Evolutionary conservation across 305 asterid genomes (phyloP), one percentile per base, ranked within the genome.

Genomic region (Solanum chacoense): DNA sequence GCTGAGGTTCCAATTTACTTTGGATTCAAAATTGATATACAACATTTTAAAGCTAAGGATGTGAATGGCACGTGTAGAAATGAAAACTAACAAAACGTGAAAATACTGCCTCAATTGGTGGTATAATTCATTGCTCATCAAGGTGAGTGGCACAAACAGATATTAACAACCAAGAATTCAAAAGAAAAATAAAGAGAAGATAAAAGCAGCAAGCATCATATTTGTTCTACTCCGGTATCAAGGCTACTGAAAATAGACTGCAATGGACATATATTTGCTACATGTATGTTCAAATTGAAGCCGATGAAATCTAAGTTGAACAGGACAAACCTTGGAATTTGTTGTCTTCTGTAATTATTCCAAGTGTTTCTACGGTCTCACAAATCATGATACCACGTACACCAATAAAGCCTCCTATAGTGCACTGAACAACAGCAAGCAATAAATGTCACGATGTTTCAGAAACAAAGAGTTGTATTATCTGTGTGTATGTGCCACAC

Each of bases 291-390:
- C 40, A 86, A 6, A 40, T 1, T 34, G 69, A 14, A 16, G 10
- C 67, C 26, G 22, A 31, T 8, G 6, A 86, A 85, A 85, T 13
- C 78, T 71, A 59, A 88, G 29, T 28, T 72, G 83, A 84, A 32
- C 74, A 69, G 8, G 80, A 80, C 85, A 88, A 90, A 97, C 99
- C 99, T 59, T 59, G 91, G 92, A 96, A 95, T 89, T 93, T 94
- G 93, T 94, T 92, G 73, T 97, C 97, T 92, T 92, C 90, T 55
- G 95, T 93, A 83, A 97, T 94, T 90, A 97, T 93, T 91, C 99
- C 97, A 90, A 95, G 91, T 87, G 98, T 94, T 91, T 97, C 98
- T 85, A 93, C 92, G 89, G 98, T 94, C 92, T 96, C 98, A 87
- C 95, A 93, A 71, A 97, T 90, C 94, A 97, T 92, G 91, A 97